Evolutionary conservation across 1,139 yeast species (phyloP), one percentile per base, ranked within the genome.

Genomic region (Scheffersomyces quercinus): DNA sequence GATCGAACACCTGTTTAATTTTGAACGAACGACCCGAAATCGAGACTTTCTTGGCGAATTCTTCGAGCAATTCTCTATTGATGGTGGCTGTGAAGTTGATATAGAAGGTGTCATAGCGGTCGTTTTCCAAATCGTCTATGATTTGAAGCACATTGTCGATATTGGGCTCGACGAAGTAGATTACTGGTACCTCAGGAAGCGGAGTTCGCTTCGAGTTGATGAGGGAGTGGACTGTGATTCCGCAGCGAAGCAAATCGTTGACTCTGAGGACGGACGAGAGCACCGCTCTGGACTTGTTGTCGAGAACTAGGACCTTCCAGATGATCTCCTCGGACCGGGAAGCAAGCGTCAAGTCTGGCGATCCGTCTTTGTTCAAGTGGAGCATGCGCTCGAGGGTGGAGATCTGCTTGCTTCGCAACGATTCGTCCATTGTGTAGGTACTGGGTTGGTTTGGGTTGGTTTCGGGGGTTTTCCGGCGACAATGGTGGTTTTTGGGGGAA

Each of bases 281-380:
- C 38, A 93, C 85, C 14, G 88, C 86, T 32, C 95, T 86, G 30
- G 97, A 88, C 45, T 85, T 80, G 33, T 75, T 61, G 63, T 93
- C 99, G 55, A 93, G 75, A 7, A 95, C 81, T 46, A 93, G 75
- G n/a, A 88, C 96, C 62, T 95, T 93, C 99, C 99, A 95, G 29
- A 85, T 74, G 44, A 86, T 77, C 50, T 84, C 90, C 54, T 82
- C 84, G 13, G 42, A 40, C 36, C 76, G 77, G n/a, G 73, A 58
- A 12, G 85, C 77, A 29, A 79, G 70, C 3, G 83, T 77, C 41
- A 79, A 63, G 50, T 81, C 83, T 6, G 79, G 64, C 14, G 73
- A 50, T 4, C 81, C 82, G 28, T 77, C 82, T 45, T 80, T 74
- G 68, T 88, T 88, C 59, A 89, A 75, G 58, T 86, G 85, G 52